Evolutionary conservation across 2,329 filamentous ascomycete genomes (phyloP).

Genomic region (Aspergillus hortae): DNA sequence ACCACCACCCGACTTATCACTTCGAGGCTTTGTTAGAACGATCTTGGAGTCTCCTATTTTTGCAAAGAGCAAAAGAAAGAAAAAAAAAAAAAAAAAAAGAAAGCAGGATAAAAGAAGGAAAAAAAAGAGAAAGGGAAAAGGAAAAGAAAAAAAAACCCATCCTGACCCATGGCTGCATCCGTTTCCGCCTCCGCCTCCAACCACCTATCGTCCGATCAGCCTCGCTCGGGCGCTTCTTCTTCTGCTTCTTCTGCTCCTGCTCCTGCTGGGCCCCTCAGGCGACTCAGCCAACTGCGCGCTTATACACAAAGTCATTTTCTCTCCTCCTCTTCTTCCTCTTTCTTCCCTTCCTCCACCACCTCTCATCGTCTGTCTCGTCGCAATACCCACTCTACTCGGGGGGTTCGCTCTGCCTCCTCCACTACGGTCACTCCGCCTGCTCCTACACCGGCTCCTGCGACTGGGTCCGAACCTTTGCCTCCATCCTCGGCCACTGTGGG

Average conservation of each 20-base stretch:
- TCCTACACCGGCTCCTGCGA: too few species aligned
- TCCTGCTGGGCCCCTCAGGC: slow-evolving; percentile 30
- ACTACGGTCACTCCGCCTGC: too few species aligned
- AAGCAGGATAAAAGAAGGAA: background rate
- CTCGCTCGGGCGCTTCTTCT: slow-evolving; percentile 18
- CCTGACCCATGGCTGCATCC: slow-evolving; percentile 26
- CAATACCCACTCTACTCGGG: slow-evolving; percentile 33
- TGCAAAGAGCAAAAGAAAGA: background rate
- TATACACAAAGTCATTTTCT: slow-evolving; percentile 31
- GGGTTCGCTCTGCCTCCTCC: slow-evolving; percentile 23
- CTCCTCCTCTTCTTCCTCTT: slow-evolving; percentile 18
- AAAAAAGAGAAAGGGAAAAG: background rate
- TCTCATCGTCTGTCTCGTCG: slow-evolving; percentile 28
- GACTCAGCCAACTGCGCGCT: slow-evolving; percentile 39
- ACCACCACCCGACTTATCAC: too few species aligned
- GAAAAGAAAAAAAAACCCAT: background rate
- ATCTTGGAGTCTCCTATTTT: too few species aligned
- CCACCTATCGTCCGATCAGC: slow-evolving; percentile 25
- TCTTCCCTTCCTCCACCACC: slow-evolving; percentile 17
- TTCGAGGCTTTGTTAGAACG: too few species aligned
- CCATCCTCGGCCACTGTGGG: slow-evolving; percentile 13
- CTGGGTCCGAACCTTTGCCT: slow-evolving; percentile 21
- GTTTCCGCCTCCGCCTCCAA: slow-evolving; percentile 35
- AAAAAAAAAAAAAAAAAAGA: background rate
- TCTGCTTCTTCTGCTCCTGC: too few species aligned